Base-by-base conservation (phyloP, 331 rosid genomes). In the Acacia pycnantha region DNA sequence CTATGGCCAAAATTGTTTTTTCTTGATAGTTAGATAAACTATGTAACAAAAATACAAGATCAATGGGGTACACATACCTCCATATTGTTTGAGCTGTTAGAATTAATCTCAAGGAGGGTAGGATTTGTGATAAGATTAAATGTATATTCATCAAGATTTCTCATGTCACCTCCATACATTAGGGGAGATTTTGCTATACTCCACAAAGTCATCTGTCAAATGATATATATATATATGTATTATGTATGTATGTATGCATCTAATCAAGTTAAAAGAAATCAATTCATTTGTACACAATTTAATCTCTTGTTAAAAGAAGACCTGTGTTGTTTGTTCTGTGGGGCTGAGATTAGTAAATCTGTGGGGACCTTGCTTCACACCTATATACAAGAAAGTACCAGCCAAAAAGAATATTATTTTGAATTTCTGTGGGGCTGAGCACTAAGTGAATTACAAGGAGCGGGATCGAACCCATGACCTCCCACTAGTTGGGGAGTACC, bases 171-270 rank as follows among this genome's bases (percentile, higher is more conserved):
- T 79, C 98, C 97, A 84, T 40, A 92, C 94, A 92, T 94, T 5
- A 95, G 92, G 76, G 99, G 99, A 86, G 99, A 95, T 83, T 86
- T 96, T 43, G 99, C 92, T 80, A 96, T 83, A 66, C 92, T 79
- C 98, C 99, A 96, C 77, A 96, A 78, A 79, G 97, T 93, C 89
- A 93, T 89, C 99, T 95, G 91, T 69, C 22, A 51, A 48, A 48
- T 46, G 51, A 46, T 43, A 43, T 8, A 43, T 11, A 43, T 11
- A 64, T 16, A 18, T 47, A 35, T 7, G 1, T 37, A 37, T 0
- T 37, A 37, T 33, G 37, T 33, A 33, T 33, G 6, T 3, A 31
- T 31, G 35, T 5, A 33, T 33, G 37, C 2, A 29, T 33, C 37
- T 33, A 33, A 33, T 33, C 37, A 33, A 33, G 43, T 40, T 6